These are phyloP conservation scores for Rosa rugosa DNA, from an alignment of 306 rosid genomes.

Conservation along the genomic window DNA sequence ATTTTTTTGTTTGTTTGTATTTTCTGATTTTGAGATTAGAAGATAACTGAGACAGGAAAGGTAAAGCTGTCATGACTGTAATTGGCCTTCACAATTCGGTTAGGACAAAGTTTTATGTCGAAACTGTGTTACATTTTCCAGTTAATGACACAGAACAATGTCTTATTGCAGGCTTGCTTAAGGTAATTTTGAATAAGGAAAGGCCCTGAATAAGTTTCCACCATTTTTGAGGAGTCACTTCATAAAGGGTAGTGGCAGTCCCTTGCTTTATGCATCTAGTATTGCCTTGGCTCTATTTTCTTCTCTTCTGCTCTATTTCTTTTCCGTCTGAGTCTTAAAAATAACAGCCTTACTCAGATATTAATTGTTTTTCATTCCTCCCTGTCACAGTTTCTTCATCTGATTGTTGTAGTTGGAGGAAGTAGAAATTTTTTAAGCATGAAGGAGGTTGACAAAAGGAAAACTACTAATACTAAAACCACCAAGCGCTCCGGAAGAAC, in stretches of 20 bases:
- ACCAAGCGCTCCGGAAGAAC: constrained; percentile 56
- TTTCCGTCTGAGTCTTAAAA: not conserved
- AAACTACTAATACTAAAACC: constrained; percentile 48
- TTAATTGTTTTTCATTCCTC: constrained; percentile 31
- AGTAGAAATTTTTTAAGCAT: constrained; percentile 37
- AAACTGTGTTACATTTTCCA: not conserved
- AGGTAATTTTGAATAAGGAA: constrained; percentile 12
- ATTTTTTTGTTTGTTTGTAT: not conserved
- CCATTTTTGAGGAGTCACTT: constrained; percentile 10
- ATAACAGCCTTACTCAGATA: constrained; percentile 16
- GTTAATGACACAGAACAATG: constrained; percentile 4
- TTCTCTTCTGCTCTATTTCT: not conserved
- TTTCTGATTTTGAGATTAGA: not conserved
- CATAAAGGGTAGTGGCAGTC: constrained; percentile 29
- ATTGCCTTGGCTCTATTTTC: constrained; percentile 5
- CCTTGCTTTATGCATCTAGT: constrained; percentile 20
- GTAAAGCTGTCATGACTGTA: not conserved
- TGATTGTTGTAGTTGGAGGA: constrained; percentile 35
- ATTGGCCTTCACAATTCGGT: not conserved
- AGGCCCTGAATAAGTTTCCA: constrained; percentile 17
- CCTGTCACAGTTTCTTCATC: constrained; percentile 29
- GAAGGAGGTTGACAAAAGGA: constrained; percentile 79
- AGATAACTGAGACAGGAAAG: not conserved
- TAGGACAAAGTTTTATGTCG: not conserved
- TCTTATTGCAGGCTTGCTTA: constrained; percentile 30